Base-by-base conservation (phyloP, 1,139 yeast species). In the Candida freyschussii region DNA sequence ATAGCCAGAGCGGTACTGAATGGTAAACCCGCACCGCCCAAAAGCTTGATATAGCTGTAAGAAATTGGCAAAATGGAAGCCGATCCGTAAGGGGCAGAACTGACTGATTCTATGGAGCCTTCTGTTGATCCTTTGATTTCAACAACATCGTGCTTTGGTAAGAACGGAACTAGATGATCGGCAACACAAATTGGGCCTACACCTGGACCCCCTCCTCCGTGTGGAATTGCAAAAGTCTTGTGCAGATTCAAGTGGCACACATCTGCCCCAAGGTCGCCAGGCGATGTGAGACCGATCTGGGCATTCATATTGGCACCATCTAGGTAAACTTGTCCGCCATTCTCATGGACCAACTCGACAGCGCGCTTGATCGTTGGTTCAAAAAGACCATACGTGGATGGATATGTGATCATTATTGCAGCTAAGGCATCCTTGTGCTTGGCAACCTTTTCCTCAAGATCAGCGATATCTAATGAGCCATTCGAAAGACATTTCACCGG, bases 251-350 rank as follows among this genome's bases (percentile, higher is more conserved):
- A 72, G 56, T 91, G 98, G 62, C 98, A 91, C 28, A 91, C 97
- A 62, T 91, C 98, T n/a, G 97, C 97, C 34, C 96, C 97, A 52
- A 91, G 69, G 56, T 87, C 96, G 39, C 97, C 98, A 12, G 98
- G 98, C 10, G 95, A 84, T 0, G 97, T 91, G 43, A 91, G 70
- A 17, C 98, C 98, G 34, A 91, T 95, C 62, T 91, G 98, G 1
- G 98, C 98, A 58, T 91, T 91, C 98, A 91, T 91, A 63, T 91
- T 91, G 41, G 98, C 98, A 57, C 98, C 98, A 61, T 91, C 98
- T 63, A 91, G 70, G 64, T 91, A 91, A 19, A 91, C 97, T 60
- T 89, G 95, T 22, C 97, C 98, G 37, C 98, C 98, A 50, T 78
- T 60, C 23, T 62, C 54, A 60, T 91, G 98, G 23, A 91, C 87